Evolutionary conservation across 164 flowering plant genomes (phyloP).

Genomic region (Magnolia officinalis): DNA sequence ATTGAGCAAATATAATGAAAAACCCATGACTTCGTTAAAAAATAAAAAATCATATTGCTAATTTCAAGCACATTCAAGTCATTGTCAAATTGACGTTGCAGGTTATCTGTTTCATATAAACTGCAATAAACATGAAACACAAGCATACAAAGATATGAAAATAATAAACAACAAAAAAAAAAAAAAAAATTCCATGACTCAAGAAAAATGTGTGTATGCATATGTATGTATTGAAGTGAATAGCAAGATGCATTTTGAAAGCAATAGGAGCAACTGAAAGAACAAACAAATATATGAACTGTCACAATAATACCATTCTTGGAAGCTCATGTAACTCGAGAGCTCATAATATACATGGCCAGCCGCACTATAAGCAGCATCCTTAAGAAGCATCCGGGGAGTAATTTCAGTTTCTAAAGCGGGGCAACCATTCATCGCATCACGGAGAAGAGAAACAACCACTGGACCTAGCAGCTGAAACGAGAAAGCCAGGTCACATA

Average conservation of each 20-base stretch:
- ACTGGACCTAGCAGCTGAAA: constrained; percentile 87
- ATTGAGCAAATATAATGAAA: background rate
- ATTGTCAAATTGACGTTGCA: background rate
- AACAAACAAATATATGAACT: no score
- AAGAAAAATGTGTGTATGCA: background rate
- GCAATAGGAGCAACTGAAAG: background rate
- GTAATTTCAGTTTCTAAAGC: constrained; percentile 70
- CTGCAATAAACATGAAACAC: background rate
- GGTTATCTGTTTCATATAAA: background rate
- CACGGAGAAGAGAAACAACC: constrained; percentile 90
- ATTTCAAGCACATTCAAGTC: background rate
- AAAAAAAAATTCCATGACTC: background rate
- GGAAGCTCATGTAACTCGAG: constrained; percentile 83
- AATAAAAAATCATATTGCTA: background rate
- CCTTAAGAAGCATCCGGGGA: constrained; percentile 86
- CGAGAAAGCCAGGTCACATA: constrained; percentile 16
- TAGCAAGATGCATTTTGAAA: background rate
- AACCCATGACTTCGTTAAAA: background rate
- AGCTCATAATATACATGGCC: constrained; percentile 95
- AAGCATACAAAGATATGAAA: background rate
- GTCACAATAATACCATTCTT: constrained; percentile 57
- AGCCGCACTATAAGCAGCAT: constrained; percentile 96
- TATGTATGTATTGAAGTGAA: no score
- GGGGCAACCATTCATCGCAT: constrained; percentile 87
- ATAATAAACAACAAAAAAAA: background rate